These are phyloP conservation scores for Puccinia novopanici DNA, from an alignment of 1,284 basidiomycete species.

Conservation along the genomic window DNA sequence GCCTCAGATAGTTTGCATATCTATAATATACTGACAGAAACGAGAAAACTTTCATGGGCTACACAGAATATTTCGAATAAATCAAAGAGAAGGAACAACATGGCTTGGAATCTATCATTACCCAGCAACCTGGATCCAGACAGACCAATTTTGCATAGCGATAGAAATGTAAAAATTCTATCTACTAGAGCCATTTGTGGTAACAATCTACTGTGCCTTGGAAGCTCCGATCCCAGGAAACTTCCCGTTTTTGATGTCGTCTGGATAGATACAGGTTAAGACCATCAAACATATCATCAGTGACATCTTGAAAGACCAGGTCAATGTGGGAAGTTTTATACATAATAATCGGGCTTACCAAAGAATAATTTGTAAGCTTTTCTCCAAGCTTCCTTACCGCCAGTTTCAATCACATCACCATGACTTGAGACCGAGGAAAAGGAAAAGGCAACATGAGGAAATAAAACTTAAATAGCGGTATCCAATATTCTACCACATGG, in stretches of 20 bases:
- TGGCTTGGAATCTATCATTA: background rate
- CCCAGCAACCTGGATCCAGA: background rate
- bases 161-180: too few species aligned
- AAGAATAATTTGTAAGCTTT: constrained; percentile 55
- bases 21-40: too few species aligned
- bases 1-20: too few species aligned
- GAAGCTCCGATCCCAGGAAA: constrained; percentile 20
- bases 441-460: background rate
- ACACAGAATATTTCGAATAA: too few species aligned
- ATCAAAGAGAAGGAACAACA: too few species aligned
- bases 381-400: constrained; percentile 72
- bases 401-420: constrained; percentile 76
- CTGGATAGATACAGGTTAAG: background rate
- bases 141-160: too few species aligned
- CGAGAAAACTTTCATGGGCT: too few species aligned
- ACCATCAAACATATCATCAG: background rate
- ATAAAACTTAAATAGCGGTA: background rate
- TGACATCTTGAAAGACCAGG: background rate
- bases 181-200: background rate
- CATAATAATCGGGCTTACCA: background rate
- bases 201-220: constrained; percentile 2
- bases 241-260: constrained; percentile 19
- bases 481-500: background rate
- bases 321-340: background rate
- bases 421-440: background rate